A percentile compares a stretch with the other conserved stretches of the same genome.
Conservation (phyloP, 2,329 filamentous ascomycete species). For the Claviceps capensis region DNA sequence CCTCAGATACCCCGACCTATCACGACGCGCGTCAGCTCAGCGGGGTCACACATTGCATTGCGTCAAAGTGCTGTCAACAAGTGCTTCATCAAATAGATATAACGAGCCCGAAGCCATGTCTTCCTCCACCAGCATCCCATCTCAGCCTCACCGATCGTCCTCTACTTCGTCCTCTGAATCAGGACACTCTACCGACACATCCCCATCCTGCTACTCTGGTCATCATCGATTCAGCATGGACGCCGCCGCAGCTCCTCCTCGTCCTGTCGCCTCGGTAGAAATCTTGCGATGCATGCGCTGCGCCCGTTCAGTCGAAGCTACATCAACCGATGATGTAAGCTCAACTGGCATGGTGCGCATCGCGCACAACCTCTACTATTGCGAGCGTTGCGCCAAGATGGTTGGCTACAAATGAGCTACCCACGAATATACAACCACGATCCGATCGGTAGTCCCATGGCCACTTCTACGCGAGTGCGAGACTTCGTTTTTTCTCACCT, state of each 20-base stretch:
- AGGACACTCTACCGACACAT: conserved; percentile 22
- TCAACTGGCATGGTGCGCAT: conserved; percentile 51
- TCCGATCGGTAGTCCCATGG: no score
- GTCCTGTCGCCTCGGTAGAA: conserved; percentile 39
- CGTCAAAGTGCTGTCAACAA: neutral
- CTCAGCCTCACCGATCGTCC: conserved; percentile 11
- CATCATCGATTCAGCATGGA: conserved; percentile 36
- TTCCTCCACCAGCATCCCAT: conserved; percentile 7
- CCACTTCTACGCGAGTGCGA: neutral
- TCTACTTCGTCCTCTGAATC: conserved; percentile 26
- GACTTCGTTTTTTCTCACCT: neutral
- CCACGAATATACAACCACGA: no score
- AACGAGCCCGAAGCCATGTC: conserved; percentile 3
- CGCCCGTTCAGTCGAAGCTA: conserved; percentile 44
- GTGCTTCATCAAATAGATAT: conserved; percentile 1
- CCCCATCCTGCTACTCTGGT: conserved; percentile 17
- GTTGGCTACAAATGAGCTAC: conserved; percentile 45
- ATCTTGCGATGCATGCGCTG: conserved; percentile 50
- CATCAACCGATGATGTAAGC: conserved; percentile 43
- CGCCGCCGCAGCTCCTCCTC: conserved; percentile 18
- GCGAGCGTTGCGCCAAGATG: conserved; percentile 47
- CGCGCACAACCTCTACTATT: conserved; percentile 53
- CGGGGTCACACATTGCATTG: neutral
- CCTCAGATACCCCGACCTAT: neutral
- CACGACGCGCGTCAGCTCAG: neutral